Conservation (phyloP, 2,329 filamentous ascomycete genomes). For the Fusarium circinatum region DNA sequence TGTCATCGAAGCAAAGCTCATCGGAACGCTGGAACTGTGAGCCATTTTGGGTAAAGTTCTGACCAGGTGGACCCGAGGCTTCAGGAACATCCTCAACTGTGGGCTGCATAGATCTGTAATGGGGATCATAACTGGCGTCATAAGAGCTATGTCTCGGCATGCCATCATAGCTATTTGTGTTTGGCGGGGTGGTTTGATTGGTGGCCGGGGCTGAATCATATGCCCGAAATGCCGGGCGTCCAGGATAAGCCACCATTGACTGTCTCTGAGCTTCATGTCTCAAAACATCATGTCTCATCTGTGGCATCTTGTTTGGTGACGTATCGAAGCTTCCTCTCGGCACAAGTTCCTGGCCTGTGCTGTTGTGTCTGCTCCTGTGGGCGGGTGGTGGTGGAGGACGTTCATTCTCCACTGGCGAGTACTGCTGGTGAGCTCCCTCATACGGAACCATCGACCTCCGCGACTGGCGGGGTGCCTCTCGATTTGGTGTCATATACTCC, state of each 20-base stretch:
- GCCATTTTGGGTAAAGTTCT: conserved; percentile 41
- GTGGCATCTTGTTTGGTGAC: conserved; percentile 54
- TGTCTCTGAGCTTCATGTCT: conserved; percentile 67
- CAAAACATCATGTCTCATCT: conserved; percentile 69
- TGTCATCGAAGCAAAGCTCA: conserved; percentile 53
- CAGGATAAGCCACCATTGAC: conserved; percentile 61
- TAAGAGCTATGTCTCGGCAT: conserved; percentile 62
- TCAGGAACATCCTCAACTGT: conserved; percentile 73
- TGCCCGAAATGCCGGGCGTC: conserved; percentile 63
- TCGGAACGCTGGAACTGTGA: conserved; percentile 46
- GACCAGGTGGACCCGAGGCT: conserved; percentile 50
- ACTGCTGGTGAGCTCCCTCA: conserved; percentile 49
- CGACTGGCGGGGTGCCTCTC: conserved; percentile 44
- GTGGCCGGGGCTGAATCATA: conserved; percentile 59
- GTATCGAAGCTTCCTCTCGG: conserved; percentile 55
- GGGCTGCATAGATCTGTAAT: conserved; percentile 66
- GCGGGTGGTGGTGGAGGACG: conserved; percentile 67
- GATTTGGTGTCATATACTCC: conserved; percentile 37
- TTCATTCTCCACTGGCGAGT: conserved; percentile 53
- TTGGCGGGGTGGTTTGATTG: conserved; percentile 44
- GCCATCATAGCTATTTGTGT: conserved; percentile 48
- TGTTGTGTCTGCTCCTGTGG: conserved; percentile 61
- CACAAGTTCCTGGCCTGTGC: conserved; percentile 54
- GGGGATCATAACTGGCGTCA: conserved; percentile 58
- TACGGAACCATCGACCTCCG: conserved; percentile 50